These are phyloP conservation scores for Solioccasus polychromus DNA, from an alignment of 768 basidiomycete genomes.

Conservation along the genomic window DNA sequence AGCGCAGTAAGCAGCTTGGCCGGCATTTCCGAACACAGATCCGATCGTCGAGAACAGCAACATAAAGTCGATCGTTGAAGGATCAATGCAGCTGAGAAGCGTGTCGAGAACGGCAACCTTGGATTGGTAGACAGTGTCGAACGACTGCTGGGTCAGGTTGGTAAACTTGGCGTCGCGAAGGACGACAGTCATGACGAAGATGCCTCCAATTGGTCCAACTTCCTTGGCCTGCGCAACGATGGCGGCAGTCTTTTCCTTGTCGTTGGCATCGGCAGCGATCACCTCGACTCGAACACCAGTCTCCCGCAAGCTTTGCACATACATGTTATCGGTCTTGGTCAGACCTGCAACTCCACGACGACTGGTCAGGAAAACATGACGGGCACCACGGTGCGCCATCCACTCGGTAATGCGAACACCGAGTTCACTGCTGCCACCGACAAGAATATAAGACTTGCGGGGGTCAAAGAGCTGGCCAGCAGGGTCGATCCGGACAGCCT, in stretches of 20 bases:
- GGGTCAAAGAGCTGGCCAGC: conserved; percentile 30
- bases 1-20: conserved; percentile 23
- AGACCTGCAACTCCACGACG: conserved; percentile 20
- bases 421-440: conserved; percentile 22
- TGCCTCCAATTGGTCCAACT: conserved; percentile 29
- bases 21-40: conserved; percentile 31
- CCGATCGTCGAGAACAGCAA: conserved; percentile 34
- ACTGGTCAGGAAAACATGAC: conserved; percentile 31
- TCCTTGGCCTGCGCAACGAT: conserved; percentile 23
- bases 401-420: conserved; percentile 30
- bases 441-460: conserved; percentile 22
- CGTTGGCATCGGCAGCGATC: conserved; percentile 26
- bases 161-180: conserved; percentile 34
- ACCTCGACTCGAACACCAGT: conserved; percentile 25
- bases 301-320: conserved; percentile 25
- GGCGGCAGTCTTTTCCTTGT: conserved; percentile 20
- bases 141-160: conserved; percentile 32
- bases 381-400: conserved; percentile 34
- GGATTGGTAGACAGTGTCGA: conserved; percentile 24
- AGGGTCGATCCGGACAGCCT: conserved; percentile 21
- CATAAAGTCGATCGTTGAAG: conserved; percentile 28
- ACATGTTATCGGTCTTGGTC: conserved; percentile 24
- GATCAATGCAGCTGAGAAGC: conserved; percentile 14
- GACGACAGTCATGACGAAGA: conserved; percentile 35
- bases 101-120: conserved; percentile 21